Percentiles rank a stretch among this genome's conserved stretches.
Conservation (phyloP, 805 yeast genomes). For the Candida xiaguanensis region DNA sequence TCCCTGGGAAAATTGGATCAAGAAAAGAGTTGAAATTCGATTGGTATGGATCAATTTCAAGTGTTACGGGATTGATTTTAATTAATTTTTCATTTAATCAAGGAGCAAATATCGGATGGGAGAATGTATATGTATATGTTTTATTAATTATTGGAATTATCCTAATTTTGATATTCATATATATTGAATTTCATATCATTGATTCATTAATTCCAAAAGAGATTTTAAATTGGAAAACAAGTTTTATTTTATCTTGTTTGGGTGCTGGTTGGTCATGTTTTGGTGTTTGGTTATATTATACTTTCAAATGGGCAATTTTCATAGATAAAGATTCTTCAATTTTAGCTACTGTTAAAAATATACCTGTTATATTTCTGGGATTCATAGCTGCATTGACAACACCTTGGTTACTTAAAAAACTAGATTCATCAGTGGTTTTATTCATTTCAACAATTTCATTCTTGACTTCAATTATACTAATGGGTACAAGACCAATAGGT, state of each 20-base stretch:
- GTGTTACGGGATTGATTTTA: slow-evolving; percentile 57
- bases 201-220: slow-evolving; percentile 54
- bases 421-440: slow-evolving; percentile 49
- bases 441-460: slow-evolving; percentile 52
- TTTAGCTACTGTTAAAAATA: slow-evolving; percentile 23
- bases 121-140: slow-evolving; percentile 52
- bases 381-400: slow-evolving; percentile 45
- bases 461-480: slow-evolving; percentile 45
- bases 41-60: slow-evolving; percentile 40
- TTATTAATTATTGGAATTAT: slow-evolving; percentile 53
- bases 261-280: slow-evolving; percentile 75
- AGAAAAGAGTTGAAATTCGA: slow-evolving; percentile 19
- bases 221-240: slow-evolving; percentile 42
- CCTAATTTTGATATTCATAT: slow-evolving; percentile 34
- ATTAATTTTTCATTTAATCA: slow-evolving; percentile 75
- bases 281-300: slow-evolving; percentile 66
- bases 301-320: slow-evolving; percentile 50
- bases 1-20: slow-evolving; percentile 26
- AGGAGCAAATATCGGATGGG: slow-evolving; percentile 75
- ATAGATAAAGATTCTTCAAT: slow-evolving; percentile 39
- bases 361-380: slow-evolving; percentile 45
- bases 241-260: slow-evolving; percentile 48
- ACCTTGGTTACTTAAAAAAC: slow-evolving; percentile 44
- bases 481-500: slow-evolving; percentile 52
- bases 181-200: slow-evolving; percentile 43